Conservation (phyloP, 129 eudicot genomes). For the Lonicera japonica region DNA sequence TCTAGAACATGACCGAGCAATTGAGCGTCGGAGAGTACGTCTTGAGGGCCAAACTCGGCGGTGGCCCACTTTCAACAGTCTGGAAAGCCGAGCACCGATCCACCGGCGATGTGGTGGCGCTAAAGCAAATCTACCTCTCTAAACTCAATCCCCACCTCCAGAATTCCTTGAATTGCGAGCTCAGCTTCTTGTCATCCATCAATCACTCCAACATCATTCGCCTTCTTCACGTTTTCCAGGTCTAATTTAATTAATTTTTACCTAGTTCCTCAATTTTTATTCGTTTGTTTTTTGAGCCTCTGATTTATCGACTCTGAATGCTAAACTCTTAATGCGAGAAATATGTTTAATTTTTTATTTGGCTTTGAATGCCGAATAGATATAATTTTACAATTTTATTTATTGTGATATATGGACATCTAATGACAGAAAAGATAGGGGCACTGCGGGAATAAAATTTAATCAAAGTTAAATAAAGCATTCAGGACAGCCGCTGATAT, state of each 20-base stretch:
- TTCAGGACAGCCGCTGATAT: no score
- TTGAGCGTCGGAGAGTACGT: conserved; percentile 15
- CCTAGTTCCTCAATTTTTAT: background rate
- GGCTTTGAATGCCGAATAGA: no score
- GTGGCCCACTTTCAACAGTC: conserved; percentile 15
- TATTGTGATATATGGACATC: no score
- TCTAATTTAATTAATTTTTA: background rate
- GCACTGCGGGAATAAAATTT: no score
- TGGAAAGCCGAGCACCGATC: conserved; percentile 28
- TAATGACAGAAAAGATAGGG: no score
- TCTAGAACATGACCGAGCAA: background rate
- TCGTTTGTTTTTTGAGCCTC: background rate
- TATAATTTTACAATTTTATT: no score
- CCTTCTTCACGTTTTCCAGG: conserved; percentile 21
- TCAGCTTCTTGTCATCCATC: conserved; percentile 25
- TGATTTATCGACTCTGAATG: no score
- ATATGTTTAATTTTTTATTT: no score
- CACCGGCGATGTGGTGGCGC: conserved; percentile 21
- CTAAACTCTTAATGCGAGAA: no score
- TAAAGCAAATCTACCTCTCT: conserved; percentile 22
- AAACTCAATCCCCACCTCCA: conserved; percentile 16
- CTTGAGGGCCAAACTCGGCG: conserved; percentile 10
- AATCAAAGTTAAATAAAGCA: no score
- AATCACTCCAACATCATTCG: conserved; percentile 26
- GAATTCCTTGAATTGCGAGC: conserved; percentile 28